Base-by-base conservation (phyloP, 176 grass and related monocot genomes). In the Dactylis glomerata region DNA sequence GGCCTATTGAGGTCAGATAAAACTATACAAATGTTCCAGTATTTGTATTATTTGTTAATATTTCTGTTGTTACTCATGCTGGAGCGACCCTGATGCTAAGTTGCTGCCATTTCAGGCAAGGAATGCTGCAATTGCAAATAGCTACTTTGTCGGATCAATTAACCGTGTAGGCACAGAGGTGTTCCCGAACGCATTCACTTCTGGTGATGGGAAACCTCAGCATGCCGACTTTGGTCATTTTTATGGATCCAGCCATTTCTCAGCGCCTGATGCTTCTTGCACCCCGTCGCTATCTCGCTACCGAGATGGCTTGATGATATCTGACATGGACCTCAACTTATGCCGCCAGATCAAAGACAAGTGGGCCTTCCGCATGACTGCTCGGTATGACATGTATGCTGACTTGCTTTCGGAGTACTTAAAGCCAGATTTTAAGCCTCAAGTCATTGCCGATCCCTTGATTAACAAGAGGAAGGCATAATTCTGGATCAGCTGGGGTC, bases 281-380 rank as follows among this genome's bases (percentile, higher is more conserved):
- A 96, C 96, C 26, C 91, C 93, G n/a, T 92, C 93, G 26, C 71
- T 99, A 22, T 99, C 96, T 31, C 93, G 90, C 86, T 87, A 90
- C 36, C 81, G 84, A 68, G 96, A 96, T 90, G 96, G 96, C 51
- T 75, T 96, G 82, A 85, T 96, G 86, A 85, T 96, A 76, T 87
- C 93, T 27, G 96, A 99, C 88, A 91, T 99, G 92, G 88, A 99
- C 82, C 89, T 99, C 74, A 99, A 99, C 87, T 66, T 99, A 52
- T 96, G 97, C 49, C 88, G 93, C 30, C 97, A 99, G 84, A 87
- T 99, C 41, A 99, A 96, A 83, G 97, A 99, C 80, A 99, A 99
- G 78, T 99, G 97, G 93, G 91, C 83, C 15, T 96, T 99, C 87
- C 88, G 97, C 65, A 96, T 99, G 97, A 96, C 97, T 23, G 92